Evolutionary conservation across 2,329 filamentous ascomycete species (phyloP), one percentile per base, ranked within the genome.

Genomic region (Elsinoe necatrix): DNA sequence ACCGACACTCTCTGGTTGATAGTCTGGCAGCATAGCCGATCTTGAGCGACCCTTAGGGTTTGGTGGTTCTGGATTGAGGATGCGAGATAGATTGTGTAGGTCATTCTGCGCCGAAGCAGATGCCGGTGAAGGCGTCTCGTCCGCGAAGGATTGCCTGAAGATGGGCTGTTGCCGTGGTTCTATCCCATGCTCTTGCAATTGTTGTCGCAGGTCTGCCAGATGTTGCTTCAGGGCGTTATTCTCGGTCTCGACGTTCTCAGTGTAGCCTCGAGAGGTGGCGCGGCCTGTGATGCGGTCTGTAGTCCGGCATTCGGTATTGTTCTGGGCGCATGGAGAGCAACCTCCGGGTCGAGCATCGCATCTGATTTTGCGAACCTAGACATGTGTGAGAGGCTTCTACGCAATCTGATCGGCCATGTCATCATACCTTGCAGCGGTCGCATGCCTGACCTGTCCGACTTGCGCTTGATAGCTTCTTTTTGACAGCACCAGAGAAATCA

Each of bases 241-340:
- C 66, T 90, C 83, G 59, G 80, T 78, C 70, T 95, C 88, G 57
- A 93, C 76, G 63, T 84, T 80, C 67, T 91, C 85, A 61, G 87
- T 77, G 65, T 92, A 89, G 55, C 89, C 89, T 64, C 89, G 79
- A 57, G 84, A 82, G 59, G 87, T 86, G 52, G 89, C 88, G 61
- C 86, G 84, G 58, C 89, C 87, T 2, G 87, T 91, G 66, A 93
- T 89, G 64, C 89, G 84, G 70, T 95, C 89, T 58, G 89, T 95
- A 55, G 90, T 90, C 72, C 82, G 85, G 73, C 89, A 95, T 66
- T 87, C 81, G 64, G 86, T 82, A 61, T 82, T 83, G 67, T 87
- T 86, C 70, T 86, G 83, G 63, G 82, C 75, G 73, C 89, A 95
- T 64, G 88, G 86, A 60, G 87, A 88, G 73, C 89, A 95, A 61